Evolutionary conservation across 2,329 filamentous ascomycete species (phyloP).

Genomic region (Colletotrichum paranaense): DNA sequence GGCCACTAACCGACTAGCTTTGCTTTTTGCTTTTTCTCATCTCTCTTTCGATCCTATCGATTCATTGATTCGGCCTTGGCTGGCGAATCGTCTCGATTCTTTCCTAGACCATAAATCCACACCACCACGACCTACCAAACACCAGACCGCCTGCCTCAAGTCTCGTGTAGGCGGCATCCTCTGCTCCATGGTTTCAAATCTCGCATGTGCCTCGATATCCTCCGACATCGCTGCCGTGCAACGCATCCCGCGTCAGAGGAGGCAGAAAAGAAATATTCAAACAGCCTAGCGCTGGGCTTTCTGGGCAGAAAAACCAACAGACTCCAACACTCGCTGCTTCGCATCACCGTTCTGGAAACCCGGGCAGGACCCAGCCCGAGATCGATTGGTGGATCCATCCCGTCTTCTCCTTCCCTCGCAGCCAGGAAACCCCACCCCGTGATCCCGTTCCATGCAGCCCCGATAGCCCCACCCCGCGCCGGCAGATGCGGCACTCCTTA

Average conservation of each 20-base stretch:
- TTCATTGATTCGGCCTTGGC: not conserved
- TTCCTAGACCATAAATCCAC: not conserved
- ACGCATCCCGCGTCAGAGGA: not conserved
- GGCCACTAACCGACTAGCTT: not conserved
- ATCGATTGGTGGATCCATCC: conserved; percentile 15
- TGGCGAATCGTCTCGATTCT: not conserved
- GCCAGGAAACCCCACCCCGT: not conserved
- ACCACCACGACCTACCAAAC: not conserved
- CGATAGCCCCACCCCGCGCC: not conserved
- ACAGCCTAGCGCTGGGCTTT: not conserved
- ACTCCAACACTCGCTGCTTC: not conserved
- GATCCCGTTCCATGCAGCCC: not conserved
- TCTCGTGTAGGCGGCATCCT: not conserved
- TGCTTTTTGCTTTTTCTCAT: not conserved
- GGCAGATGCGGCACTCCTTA: conserved; percentile 1
- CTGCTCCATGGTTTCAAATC: not conserved
- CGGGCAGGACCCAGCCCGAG: not conserved
- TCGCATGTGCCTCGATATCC: not conserved
- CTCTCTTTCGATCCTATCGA: too few relatives aligned
- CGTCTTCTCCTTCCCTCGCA: not conserved
- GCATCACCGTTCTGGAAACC: not conserved
- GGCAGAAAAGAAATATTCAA: not conserved
- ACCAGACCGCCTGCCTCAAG: not conserved
- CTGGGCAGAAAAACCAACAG: not conserved
- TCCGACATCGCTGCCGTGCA: not conserved